Evolutionary conservation across 192 early-diverging fungal species (phyloP), one percentile per base, ranked within the genome.

Genomic region (Backusella morwellensis): DNA sequence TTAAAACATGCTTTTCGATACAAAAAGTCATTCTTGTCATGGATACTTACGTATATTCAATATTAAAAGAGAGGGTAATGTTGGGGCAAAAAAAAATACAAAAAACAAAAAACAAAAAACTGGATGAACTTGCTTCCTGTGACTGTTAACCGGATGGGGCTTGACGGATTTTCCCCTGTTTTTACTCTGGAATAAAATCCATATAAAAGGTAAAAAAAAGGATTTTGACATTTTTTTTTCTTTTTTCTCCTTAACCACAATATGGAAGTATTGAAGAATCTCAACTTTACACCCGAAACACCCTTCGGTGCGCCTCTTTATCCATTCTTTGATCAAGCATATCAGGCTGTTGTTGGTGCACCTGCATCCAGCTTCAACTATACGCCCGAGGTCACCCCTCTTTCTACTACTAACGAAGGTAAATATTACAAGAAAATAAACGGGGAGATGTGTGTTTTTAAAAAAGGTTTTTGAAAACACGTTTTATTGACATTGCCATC

Each of bases 291-390:
- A 21, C 50, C 84, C 67, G 86, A 90, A 70, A 85, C 84, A 56
- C 88, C 88, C 36, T 90, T 90, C 78, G 88, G 88, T 59, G 79
- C 88, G 67, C 83, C 83, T 70, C 78, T 90, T 68, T 80, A 90
- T 74, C 77, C 80, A 68, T 86, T 82, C 71, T 88, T 90, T 77
- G 78, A 76, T 41, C 70, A 86, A 70, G 82, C 75, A 19, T 90
- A 85, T 67, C 73, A 79, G n/a, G 77, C 81, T 70, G 72, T 83
- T 32, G 77, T 79, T 23, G 86, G 87, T 41, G 81, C 81, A 67
- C 42, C 81, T 66, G 82, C 86, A 41, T 66, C 81, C 74, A 72
- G 78, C 4, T 90, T 87, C 75, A 71, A n/a, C 34, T 90, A 87
- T 78, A 67, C 74, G 41, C 77, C 75, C 21, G 83, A 84, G 8